A percentile compares a stretch with the other conserved stretches of the same genome.
Evolutionary conservation across 2,329 filamentous ascomycete genomes (phyloP).

Genomic region (Xylaria digitata): DNA sequence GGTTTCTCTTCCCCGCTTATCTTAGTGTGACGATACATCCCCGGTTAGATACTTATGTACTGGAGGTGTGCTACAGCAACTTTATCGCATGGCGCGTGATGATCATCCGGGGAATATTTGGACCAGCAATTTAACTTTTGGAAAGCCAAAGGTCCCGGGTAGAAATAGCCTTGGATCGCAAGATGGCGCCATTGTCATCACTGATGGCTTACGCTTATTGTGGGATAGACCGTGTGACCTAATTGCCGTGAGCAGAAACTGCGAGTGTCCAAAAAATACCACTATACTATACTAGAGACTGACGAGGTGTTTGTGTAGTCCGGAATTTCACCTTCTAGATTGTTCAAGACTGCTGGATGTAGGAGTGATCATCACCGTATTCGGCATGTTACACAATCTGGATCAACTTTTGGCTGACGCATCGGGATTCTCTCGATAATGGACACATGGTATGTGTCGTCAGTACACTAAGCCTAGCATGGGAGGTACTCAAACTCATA

Average conservation of each 20-base stretch:
- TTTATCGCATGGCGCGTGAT: constrained; percentile 21
- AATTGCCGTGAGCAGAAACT: not conserved
- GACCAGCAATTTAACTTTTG: constrained; percentile 6
- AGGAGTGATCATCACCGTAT: constrained; percentile 15
- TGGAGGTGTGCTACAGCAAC: not conserved
- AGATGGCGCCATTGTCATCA: not conserved
- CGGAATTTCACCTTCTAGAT: not conserved
- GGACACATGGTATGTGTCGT: not conserved
- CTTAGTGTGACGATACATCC: constrained; percentile 11
- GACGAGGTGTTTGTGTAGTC: not conserved
- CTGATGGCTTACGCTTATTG: not conserved
- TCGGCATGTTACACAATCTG: constrained; percentile 15
- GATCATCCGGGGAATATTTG: constrained; percentile 25
- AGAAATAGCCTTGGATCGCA: constrained; percentile 2
- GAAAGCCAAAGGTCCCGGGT: not conserved
- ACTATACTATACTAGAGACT: no score
- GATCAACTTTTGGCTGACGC: constrained; percentile 26
- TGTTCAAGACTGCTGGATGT: not conserved
- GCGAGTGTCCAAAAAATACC: not conserved
- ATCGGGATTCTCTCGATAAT: constrained; percentile 21
- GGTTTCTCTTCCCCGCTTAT: constrained; percentile 17
- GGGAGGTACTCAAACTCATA: constrained; percentile 15
- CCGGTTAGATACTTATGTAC: not conserved
- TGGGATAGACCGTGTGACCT: not conserved
- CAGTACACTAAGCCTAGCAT: constrained; percentile 22